Percentiles rank a stretch among this genome's conserved stretches.
phyloP scores from a whole-genome alignment of 306 rosid species.

The Inga leiocalycina region DNA sequence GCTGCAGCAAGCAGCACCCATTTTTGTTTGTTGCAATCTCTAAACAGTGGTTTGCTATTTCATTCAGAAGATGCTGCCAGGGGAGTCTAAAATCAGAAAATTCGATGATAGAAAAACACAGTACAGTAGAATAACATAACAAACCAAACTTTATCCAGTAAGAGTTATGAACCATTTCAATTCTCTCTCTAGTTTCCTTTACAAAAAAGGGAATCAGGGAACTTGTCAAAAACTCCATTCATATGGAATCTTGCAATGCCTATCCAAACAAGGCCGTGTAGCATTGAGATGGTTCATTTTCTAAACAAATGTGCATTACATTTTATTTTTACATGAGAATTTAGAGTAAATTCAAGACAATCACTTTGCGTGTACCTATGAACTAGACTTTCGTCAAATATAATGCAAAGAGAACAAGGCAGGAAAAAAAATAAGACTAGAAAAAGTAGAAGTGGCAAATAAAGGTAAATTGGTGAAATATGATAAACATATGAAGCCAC shows the following conservation, averaged over 20 bases:
- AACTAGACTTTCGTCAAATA: neutral
- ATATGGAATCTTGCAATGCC: neutral
- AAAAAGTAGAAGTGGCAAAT: neutral
- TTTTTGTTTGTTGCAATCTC: constrained; percentile 57
- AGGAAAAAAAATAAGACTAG: neutral
- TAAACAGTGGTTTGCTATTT: constrained; percentile 41
- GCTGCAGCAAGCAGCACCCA: constrained; percentile 68
- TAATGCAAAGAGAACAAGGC: neutral
- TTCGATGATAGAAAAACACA: constrained; percentile 13
- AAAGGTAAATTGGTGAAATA: neutral
- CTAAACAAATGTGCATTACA: neutral
- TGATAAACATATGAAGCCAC: neutral
- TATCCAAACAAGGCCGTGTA: neutral
- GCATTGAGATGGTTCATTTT: constrained; percentile 3
- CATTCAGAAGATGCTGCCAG: constrained; percentile 53
- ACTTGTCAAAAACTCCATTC: neutral
- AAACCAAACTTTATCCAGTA: neutral
- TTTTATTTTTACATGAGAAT: neutral
- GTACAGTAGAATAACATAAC: neutral
- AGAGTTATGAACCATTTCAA: neutral
- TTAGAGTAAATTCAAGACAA: neutral
- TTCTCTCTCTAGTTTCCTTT: neutral
- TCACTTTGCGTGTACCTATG: neutral
- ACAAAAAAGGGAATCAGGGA: neutral
- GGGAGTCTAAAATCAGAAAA: constrained; percentile 38